Evolutionary conservation across 176 grass and related monocot species (phyloP).

Genomic region (Tuctoria greenei): DNA sequence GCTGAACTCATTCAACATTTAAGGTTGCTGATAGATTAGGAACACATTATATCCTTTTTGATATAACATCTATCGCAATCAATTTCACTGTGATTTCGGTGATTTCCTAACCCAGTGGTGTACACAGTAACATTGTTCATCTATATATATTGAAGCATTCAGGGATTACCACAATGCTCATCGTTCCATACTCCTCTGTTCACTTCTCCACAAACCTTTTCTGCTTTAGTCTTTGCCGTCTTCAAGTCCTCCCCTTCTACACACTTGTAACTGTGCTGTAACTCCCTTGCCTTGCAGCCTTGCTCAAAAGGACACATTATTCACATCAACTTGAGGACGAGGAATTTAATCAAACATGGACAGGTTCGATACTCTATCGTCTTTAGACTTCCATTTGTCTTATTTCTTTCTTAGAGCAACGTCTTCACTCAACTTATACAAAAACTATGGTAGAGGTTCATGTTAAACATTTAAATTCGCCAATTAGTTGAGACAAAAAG

Average conservation of each 20-base stretch:
- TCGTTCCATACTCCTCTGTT: not conserved
- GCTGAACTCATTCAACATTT: not conserved
- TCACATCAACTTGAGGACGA: not conserved
- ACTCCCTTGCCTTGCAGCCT: constrained; percentile 1
- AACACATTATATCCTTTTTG: not conserved
- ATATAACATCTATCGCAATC: not conserved
- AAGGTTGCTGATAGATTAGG: not conserved
- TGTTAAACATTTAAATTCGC: not conserved
- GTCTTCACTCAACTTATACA: not conserved
- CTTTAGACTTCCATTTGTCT: not conserved
- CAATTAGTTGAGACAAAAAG: not conserved
- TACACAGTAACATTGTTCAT: not conserved
- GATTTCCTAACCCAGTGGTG: not conserved
- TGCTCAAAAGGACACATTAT: not conserved
- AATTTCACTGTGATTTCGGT: not conserved
- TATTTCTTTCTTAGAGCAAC: not conserved
- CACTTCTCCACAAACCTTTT: not conserved
- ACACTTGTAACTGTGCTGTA: not conserved
- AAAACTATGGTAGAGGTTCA: not conserved
- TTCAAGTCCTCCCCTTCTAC: not conserved
- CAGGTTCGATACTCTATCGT: constrained; percentile 4
- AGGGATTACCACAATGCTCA: not conserved
- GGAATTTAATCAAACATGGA: not conserved
- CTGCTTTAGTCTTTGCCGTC: not conserved
- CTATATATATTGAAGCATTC: not conserved